These are phyloP conservation scores for Trifolium pratense DNA, from an alignment of 306 rosid species.

Conservation along the genomic window DNA sequence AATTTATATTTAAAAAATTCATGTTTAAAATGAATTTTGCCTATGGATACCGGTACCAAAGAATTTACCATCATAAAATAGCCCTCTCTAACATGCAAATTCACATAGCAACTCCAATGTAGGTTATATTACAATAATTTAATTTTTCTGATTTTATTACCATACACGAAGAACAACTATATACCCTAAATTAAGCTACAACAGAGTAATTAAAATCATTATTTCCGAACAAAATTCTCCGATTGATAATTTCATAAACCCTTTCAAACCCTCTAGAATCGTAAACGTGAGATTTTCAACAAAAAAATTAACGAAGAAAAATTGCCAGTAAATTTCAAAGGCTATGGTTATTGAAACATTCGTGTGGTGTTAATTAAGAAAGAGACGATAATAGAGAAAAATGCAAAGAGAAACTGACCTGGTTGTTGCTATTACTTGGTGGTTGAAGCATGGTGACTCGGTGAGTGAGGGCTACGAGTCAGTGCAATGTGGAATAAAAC, in stretches of 20 bases:
- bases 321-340: background rate
- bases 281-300: background rate
- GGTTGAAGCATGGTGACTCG: slow-evolving; percentile 55
- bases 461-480: slow-evolving; percentile 14
- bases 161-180: background rate
- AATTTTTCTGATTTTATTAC: background rate
- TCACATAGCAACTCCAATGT: slow-evolving; percentile 27
- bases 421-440: slow-evolving; percentile 38
- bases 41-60: too few species aligned
- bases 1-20: too few species aligned
- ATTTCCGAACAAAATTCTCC: slow-evolving; percentile 3
- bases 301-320: background rate
- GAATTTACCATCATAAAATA: background rate
- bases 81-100: background rate
- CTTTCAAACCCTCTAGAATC: background rate
- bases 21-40: too few species aligned
- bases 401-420: slow-evolving; percentile 46
- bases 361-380: slow-evolving; percentile 11
- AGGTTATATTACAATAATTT: background rate
- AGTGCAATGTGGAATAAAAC: background rate
- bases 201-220: background rate
- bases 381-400: background rate
- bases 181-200: slow-evolving; percentile 25
- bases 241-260: background rate
- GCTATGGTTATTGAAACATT: background rate